Evolutionary conservation across 192 early-diverging fungal genomes (phyloP), one percentile per base, ranked within the genome.

Genomic region (Entrophospora sp.): DNA sequence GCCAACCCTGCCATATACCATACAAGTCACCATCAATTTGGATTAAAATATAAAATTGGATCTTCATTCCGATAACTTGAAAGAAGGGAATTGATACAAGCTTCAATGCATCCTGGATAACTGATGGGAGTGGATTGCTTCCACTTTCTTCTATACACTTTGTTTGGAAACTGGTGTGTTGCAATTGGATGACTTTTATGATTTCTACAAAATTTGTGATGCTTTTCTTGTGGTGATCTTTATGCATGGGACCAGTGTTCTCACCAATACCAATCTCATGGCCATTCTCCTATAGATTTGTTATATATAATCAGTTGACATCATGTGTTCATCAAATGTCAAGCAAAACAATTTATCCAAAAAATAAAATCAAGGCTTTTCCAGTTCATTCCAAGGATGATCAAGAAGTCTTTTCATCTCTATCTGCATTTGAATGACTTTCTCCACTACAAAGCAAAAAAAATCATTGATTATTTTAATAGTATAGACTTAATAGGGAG

Each of bases 21-120:
- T 66, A 66, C 31, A 66, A 27, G 27, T 35, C 48, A 27, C 46
- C 64, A 48, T 53, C 36, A 22, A 53, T 38, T 53, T 66, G 64
- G 7, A 66, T n/a, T 16, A 66, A 36, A 38, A 66, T 66, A 42
- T 66, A 66, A 66, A 66, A 66, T 20, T 49, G 24, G 34, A 66
- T 66, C 3, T 16, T 51, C 22, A 32, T 32, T 22, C 64, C 52
- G 16, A 66, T 66, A 14, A 66, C 36, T 12, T 66, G 64, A 53
- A 66, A 66, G 35, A 66, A 66, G 7, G 64, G 64, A 22, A 66
- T 25, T 24, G 49, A 7, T 13, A 66, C 48, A 30, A 53, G 48
- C 48, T 52, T 31, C 2, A 27, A 32, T 37, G 48, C 22, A 7
- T 65, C 46, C 32, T 65, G 46, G 3, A 65, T 35, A 36, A 35